These are phyloP conservation scores for Thielaviopsis punctulata DNA, from an alignment of 2,329 filamentous ascomycete genomes.

Conservation along the genomic window DNA sequence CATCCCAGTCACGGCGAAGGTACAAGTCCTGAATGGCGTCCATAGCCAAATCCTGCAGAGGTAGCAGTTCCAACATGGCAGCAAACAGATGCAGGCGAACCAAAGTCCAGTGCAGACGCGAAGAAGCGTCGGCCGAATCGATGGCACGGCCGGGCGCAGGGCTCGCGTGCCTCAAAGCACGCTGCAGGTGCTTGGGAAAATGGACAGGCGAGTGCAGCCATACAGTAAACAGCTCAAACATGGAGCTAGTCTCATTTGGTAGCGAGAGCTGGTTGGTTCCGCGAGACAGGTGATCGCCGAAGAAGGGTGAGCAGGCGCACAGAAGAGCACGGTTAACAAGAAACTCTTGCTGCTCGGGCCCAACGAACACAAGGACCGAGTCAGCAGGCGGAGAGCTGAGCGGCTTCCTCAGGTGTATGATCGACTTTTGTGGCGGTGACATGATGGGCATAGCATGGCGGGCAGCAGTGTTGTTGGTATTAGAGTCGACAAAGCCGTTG, in stretches of 20 bases:
- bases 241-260: constrained; percentile 30
- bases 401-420: not conserved
- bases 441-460: constrained; percentile 1
- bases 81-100: constrained; percentile 41
- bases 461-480: not conserved
- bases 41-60: constrained; percentile 39
- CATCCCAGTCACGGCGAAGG: constrained; percentile 40
- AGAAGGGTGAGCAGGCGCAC: constrained; percentile 30
- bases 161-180: constrained; percentile 19
- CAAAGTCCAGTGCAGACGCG: constrained; percentile 36
- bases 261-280: constrained; percentile 23
- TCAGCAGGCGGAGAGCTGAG: constrained; percentile 6
- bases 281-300: constrained; percentile 28
- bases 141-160: constrained; percentile 11
- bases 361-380: constrained; percentile 25
- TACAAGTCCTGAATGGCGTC: constrained; percentile 42
- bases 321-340: constrained; percentile 28
- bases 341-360: constrained; percentile 25
- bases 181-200: constrained; percentile 28
- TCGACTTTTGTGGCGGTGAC: not conserved
- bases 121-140: constrained; percentile 17
- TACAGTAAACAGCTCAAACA: constrained; percentile 35
- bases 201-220: constrained; percentile 23
- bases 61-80: constrained; percentile 29
- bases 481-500: not conserved